Base-by-base conservation (phyloP, 1,284 basidiomycete species). In the Fomitopsis schrenkii region DNA sequence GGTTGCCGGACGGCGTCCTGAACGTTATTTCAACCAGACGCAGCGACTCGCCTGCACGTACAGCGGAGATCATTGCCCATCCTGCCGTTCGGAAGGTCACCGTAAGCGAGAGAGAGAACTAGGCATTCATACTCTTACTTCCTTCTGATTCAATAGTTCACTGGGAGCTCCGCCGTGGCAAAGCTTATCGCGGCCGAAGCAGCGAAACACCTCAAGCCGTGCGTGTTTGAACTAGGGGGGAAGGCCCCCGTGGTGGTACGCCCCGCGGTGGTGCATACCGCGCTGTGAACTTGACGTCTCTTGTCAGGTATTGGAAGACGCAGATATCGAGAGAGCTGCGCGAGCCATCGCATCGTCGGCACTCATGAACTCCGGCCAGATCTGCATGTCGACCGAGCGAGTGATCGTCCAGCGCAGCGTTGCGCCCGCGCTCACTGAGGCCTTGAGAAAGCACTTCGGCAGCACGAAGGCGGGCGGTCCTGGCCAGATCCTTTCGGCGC, bases 321-420 rank as follows among this genome's bases (percentile, higher is more conserved):
- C 89, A 1, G 80, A 90, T 67, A 71, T 89, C 22, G 70, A 79
- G 5, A 75, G 83, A n/a, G 87, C 86, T 0, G 83, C 86, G 0
- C 75, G 75, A 50, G 74, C 76, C 48, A 82, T 88, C 65, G 76
- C 83, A 19, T 82, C 77, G 48, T 86, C 84, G 9, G 83, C 83
- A 1, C 79, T 89, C 67, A 67, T 84, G 28, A 81, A 87, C 72
- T 85, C 83, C 5, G 88, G 88, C 1, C 80, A 90, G 74, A 78
- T 90, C 55, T 90, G 88, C 75, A 88, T 90, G 86, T 84, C 85
- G 1, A 84, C 85, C 1, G 86, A 88, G 68, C 83, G 87, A 30
- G 79, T 90, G 40, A 80, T 90, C 55, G 59, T 56, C 35, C 44
- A 55, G 19, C 59, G 54, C 35, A 19, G 26, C 12, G 74, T 76